These are phyloP conservation scores for Omphalotus guepiniiformis DNA, from an alignment of 768 basidiomycete genomes.

Conservation along the genomic window DNA sequence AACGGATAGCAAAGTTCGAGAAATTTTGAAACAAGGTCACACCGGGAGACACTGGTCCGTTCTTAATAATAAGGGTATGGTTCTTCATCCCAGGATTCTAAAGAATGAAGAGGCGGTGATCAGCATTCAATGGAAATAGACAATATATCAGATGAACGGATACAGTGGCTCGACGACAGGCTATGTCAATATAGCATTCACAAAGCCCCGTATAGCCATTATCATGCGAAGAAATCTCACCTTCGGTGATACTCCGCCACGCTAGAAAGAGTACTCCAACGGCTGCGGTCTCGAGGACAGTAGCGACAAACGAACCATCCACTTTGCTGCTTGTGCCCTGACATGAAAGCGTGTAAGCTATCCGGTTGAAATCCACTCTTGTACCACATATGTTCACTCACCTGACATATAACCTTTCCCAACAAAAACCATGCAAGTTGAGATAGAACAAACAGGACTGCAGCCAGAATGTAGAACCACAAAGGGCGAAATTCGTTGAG, in stretches of 20 bases:
- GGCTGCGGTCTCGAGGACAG: constrained; percentile 73
- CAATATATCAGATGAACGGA: too few relatives aligned
- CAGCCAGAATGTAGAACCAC: constrained; percentile 70
- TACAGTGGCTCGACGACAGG: too few relatives aligned
- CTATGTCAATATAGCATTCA: too few relatives aligned
- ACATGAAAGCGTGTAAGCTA: background rate
- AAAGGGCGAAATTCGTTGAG: constrained; percentile 80
- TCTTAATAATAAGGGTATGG: too few relatives aligned
- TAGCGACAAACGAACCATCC: constrained; percentile 86
- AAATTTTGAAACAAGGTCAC: too few relatives aligned
- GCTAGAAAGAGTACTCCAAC: constrained; percentile 68
- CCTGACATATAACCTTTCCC: constrained; percentile 69
- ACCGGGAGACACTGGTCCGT: too few relatives aligned
- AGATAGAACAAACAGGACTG: constrained; percentile 68
- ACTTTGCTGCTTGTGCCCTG: constrained; percentile 62
- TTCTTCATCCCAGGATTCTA: too few relatives aligned
- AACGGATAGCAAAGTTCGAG: background rate
- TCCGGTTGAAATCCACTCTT: background rate
- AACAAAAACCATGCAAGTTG: constrained; percentile 86
- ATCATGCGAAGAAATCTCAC: constrained; percentile 32
- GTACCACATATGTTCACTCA: too few relatives aligned
- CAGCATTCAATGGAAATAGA: too few relatives aligned
- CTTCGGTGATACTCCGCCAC: constrained; percentile 92
- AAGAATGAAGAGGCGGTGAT: too few relatives aligned
- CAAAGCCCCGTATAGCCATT: background rate